Evolutionary conservation across 2,329 filamentous ascomycete genomes (phyloP).

Genomic region (Lecanicillium sp.): DNA sequence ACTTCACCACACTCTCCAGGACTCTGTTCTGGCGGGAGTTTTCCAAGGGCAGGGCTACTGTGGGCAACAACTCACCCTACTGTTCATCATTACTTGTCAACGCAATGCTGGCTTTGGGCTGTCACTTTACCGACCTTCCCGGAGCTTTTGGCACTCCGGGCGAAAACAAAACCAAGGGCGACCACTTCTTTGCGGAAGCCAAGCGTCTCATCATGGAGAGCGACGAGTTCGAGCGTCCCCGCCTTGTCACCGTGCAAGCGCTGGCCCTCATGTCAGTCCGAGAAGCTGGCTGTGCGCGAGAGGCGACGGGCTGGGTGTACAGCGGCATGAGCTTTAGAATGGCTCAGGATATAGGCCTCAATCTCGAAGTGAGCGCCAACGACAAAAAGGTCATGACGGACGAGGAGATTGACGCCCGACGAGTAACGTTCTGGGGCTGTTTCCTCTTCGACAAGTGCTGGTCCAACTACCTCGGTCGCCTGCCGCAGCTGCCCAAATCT

Average conservation of each 20-base stretch:
- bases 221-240: slow-evolving; percentile 87
- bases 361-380: slow-evolving; percentile 70
- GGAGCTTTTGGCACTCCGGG: slow-evolving; percentile 65
- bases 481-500: slow-evolving; percentile 76
- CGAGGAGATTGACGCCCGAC: slow-evolving; percentile 78
- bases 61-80: slow-evolving; percentile 58
- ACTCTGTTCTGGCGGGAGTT: slow-evolving; percentile 85
- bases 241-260: slow-evolving; percentile 85
- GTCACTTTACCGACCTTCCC: slow-evolving; percentile 78
- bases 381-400: slow-evolving; percentile 60
- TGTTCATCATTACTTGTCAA: slow-evolving; percentile 90
- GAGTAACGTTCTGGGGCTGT: slow-evolving; percentile 95
- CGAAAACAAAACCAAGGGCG: slow-evolving; percentile 80
- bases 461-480: slow-evolving; percentile 91
- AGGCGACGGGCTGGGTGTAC: slow-evolving; percentile 97
- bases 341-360: slow-evolving; percentile 89
- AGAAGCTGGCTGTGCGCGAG: slow-evolving; percentile 88
- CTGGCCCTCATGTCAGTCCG: slow-evolving; percentile 92
- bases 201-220: slow-evolving; percentile 85
- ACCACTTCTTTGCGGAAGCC: slow-evolving; percentile 93
- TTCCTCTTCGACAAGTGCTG: slow-evolving; percentile 99
- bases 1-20: slow-evolving; percentile 87
- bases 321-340: slow-evolving; percentile 98
- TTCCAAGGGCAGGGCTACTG: slow-evolving; percentile 57
- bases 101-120: slow-evolving; percentile 86